Base-by-base conservation (phyloP, 306 rosid genomes). In the Cajanus cajan region DNA sequence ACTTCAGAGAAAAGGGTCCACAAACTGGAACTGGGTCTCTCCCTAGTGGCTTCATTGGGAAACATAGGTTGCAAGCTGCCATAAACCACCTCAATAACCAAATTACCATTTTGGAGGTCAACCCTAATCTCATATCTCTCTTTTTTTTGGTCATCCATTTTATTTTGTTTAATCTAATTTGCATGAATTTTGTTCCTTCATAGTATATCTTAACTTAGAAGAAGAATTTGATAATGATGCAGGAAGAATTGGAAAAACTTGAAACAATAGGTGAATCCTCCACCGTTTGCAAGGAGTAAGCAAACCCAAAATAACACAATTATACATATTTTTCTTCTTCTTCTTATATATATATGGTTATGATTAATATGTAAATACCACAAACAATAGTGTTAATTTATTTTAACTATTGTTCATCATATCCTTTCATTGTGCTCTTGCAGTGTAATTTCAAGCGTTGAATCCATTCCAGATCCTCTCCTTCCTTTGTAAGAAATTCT, bases 41-140 rank as follows among this genome's bases (percentile, higher is more conserved):
- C 37, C 85, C 90, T 68, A 80, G 74, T 64, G 85, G 80, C 66
- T 88, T 90, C 82, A 68, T 89, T 18, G 97, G 97, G 40, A 94
- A 89, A 80, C 98, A 92, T 67, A 88, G 91, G 83, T 81, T 92
- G 83, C 71, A 86, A 72, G 98, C 98, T 48, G 85, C 98, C 78
- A 80, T 94, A 58, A 28, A 87, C 70, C 83, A 87, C 43, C 96
- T 94, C 76, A 83, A 87, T 41, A 85, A 77, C 77, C 91, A 92
- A 87, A 92, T 94, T 87, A 88, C 44, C 76, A 67, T 73, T 19
- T 68, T 90, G 33, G 74, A 92, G 92, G 98, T 94, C 83, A 74
- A 74, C 58, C n/a, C 41, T 63, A 1, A n/a, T 0, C 3, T n/a
- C 4, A 31, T 28, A 22, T 24, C 2, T 80, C 68, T 52, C 50